phyloP scores from a whole-genome alignment of 805 yeast species.

The Spathaspora hagerdaliae region DNA sequence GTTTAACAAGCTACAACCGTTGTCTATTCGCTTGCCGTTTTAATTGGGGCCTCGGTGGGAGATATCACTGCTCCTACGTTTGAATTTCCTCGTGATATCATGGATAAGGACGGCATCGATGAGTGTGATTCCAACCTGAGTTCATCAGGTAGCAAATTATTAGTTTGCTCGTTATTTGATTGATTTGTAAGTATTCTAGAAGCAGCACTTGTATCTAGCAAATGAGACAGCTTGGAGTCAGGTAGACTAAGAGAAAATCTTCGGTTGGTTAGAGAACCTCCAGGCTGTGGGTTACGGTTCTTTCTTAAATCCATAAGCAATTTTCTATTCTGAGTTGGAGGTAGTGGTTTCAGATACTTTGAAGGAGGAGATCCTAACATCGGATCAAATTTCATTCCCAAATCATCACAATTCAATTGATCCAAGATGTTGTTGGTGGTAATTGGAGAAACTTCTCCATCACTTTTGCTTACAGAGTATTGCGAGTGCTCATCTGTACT shows the following conservation, averaged over 20 bases:
- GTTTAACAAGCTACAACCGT: no score
- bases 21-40: no score
- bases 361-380: slow-evolving; percentile 26
- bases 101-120: no score
- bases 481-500: slow-evolving; percentile 4
- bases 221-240: slow-evolving; percentile 16
- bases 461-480: background rate
- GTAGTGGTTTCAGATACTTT: slow-evolving; percentile 1
- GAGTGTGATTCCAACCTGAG: background rate
- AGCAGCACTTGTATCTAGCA: slow-evolving; percentile 33
- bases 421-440: slow-evolving; percentile 18
- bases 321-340: slow-evolving; percentile 1
- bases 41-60: no score
- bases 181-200: slow-evolving; percentile 5
- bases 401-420: slow-evolving; percentile 19
- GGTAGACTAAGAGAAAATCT: slow-evolving; percentile 14
- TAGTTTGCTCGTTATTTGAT: no score
- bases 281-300: slow-evolving; percentile 8
- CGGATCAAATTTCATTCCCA: slow-evolving; percentile 26
- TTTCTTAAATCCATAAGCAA: background rate
- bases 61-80: no score
- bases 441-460: slow-evolving; percentile 1
- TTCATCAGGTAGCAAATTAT: background rate
- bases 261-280: slow-evolving; percentile 11
- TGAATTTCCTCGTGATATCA: no score